phyloP scores from a whole-genome alignment of 352 stramenopile species.

The Pythium brachiatum region DNA sequence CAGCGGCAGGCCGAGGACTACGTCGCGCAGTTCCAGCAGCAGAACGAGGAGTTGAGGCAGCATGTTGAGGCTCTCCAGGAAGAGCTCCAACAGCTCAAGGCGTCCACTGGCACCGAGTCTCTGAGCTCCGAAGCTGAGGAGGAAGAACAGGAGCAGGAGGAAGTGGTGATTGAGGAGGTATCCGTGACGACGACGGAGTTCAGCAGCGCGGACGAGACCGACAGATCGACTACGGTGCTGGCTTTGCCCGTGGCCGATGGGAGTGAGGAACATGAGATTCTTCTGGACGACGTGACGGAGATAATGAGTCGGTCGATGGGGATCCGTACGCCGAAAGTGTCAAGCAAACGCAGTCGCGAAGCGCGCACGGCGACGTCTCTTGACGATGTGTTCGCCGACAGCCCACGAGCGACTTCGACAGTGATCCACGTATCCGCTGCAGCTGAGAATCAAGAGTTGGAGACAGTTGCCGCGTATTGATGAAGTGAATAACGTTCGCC shows the following conservation, averaged over 20 bases:
- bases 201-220: neutral
- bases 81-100: slow-evolving; percentile 24
- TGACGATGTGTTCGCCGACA: neutral
- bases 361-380: neutral
- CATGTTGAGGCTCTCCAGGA: slow-evolving; percentile 28
- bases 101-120: neutral
- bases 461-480: slow-evolving; percentile 10
- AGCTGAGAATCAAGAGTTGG: neutral
- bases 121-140: neutral
- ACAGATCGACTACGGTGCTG: neutral
- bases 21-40: slow-evolving; percentile 39
- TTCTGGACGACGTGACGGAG: slow-evolving; percentile 17
- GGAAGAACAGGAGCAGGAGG: neutral
- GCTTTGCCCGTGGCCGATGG: neutral
- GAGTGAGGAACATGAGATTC: neutral
- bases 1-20: slow-evolving; percentile 52
- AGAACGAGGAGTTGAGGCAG: slow-evolving; percentile 39
- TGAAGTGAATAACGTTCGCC: slow-evolving; percentile 2
- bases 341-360: neutral
- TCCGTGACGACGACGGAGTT: neutral
- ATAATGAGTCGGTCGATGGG: slow-evolving; percentile 18
- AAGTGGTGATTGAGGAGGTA: neutral
- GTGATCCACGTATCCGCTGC: neutral
- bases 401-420: neutral
- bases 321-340: slow-evolving; percentile 7